Conservation (phyloP, 192 early-diverging fungal genomes). For the Gaertneriomyces sp. region DNA sequence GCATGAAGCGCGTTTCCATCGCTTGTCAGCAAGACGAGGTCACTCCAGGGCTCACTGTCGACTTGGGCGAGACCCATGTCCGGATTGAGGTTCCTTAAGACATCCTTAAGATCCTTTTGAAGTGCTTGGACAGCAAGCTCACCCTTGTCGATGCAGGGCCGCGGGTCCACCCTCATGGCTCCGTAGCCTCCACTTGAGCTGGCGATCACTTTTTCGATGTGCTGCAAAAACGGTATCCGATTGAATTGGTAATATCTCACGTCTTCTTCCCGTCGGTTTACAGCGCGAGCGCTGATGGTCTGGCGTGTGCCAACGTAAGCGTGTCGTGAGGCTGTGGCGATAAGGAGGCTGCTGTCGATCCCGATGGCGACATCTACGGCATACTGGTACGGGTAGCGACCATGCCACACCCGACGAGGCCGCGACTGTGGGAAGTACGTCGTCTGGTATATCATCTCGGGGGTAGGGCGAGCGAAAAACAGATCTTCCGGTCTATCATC, state of each 20-base stretch:
- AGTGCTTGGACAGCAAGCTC: too few species aligned
- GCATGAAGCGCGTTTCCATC: constrained; percentile 37
- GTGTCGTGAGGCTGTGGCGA: constrained; percentile 64
- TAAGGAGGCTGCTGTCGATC: constrained; percentile 61
- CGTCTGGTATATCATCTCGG: constrained; percentile 30
- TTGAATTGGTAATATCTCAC: constrained; percentile 50
- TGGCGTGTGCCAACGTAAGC: constrained; percentile 57
- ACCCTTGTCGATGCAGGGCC: constrained; percentile 28
- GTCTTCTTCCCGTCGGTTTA: constrained; percentile 1
- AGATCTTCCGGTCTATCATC: too few species aligned
- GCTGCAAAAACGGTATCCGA: constrained; percentile 56
- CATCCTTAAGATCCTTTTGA: neutral
- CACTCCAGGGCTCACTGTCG: constrained; percentile 1
- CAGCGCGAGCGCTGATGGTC: neutral
- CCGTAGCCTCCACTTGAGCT: constrained; percentile 64
- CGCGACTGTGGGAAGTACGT: constrained; percentile 34
- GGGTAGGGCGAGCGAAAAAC: too few species aligned
- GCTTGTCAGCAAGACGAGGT: constrained; percentile 43
- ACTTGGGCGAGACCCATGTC: neutral
- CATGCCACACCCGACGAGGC: constrained; percentile 60
- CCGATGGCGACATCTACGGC: constrained; percentile 63
- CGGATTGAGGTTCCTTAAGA: constrained; percentile 21
- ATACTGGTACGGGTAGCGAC: constrained; percentile 40
- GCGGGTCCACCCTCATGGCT: constrained; percentile 52
- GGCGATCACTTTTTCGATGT: constrained; percentile 53